Percentiles rank a stretch among this genome's conserved stretches.
Conservation (phyloP, 768 basidiomycete genomes). For the Lactarius quietus region DNA sequence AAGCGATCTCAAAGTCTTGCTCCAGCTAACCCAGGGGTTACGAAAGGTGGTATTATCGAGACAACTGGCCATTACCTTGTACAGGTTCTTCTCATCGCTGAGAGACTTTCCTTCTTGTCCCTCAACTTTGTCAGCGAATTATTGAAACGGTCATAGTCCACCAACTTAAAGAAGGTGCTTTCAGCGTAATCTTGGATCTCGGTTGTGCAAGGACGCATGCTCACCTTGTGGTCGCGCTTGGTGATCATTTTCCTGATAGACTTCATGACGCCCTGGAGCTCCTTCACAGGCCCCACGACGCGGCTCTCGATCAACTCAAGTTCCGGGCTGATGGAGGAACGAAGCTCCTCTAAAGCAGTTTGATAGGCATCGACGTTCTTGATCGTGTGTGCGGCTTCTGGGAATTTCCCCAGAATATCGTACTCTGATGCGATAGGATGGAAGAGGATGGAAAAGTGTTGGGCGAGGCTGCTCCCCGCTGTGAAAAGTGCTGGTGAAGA, state of each 20-base stretch:
- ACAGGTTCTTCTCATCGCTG: conserved; percentile 93
- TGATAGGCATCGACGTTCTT: conserved; percentile 72
- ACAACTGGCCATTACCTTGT: conserved; percentile 60
- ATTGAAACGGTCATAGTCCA: conserved; percentile 95
- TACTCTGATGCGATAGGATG: conserved; percentile 71
- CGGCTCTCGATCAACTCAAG: conserved; percentile 90
- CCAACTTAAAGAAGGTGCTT: conserved; percentile 46
- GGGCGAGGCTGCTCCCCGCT: conserved; percentile 56
- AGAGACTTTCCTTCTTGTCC: conserved; percentile 99
- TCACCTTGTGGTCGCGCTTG: conserved; percentile 94
- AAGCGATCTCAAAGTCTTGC: conserved; percentile 92
- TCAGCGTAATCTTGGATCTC: neutral
- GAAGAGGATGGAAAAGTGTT: conserved; percentile 61
- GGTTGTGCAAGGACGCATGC: conserved; percentile 14
- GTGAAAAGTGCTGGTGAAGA: conserved; percentile 56
- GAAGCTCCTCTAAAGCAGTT: conserved; percentile 76
- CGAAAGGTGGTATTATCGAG: neutral
- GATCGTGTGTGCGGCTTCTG: conserved; percentile 73
- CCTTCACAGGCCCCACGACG: conserved; percentile 82
- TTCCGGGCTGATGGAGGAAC: conserved; percentile 76
- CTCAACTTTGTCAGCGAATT: conserved; percentile 92
- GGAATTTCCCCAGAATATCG: conserved; percentile 73
- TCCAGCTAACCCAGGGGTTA: conserved; percentile 55
- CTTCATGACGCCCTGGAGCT: conserved; percentile 84
- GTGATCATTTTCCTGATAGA: conserved; percentile 89